Percentiles rank a stretch among this genome's conserved stretches.
phyloP scores from a whole-genome alignment of 805 yeast species.

The Wickerhamomyces bisporus region DNA sequence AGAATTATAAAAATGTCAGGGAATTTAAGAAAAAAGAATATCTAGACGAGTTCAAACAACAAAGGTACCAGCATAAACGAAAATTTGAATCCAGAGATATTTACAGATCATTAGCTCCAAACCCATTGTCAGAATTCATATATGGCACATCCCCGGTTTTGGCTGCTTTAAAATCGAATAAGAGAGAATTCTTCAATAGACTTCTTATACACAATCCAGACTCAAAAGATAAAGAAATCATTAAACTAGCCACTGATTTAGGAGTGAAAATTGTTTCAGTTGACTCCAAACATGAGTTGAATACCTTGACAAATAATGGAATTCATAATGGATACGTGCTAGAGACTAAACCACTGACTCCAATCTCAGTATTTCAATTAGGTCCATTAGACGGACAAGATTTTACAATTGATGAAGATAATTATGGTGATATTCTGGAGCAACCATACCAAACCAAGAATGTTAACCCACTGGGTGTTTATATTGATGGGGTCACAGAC shows the following conservation, averaged over 20 bases:
- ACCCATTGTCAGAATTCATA: conserved; percentile 59
- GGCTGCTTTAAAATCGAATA: conserved; percentile 58
- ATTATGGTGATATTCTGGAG: conserved; percentile 22
- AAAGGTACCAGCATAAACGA: conserved; percentile 14
- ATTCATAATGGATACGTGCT: conserved; percentile 80
- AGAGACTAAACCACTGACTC: conserved; percentile 52
- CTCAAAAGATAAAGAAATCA: conserved; percentile 36
- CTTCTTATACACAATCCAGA: conserved; percentile 42
- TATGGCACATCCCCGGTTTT: conserved; percentile 73
- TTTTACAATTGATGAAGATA: conserved; percentile 20
- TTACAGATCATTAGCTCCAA: conserved; percentile 23
- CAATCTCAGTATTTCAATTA: conserved; percentile 26
- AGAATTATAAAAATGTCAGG: conserved; percentile 17
- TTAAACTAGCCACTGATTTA: conserved; percentile 38
- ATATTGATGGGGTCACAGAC: conserved; percentile 74
- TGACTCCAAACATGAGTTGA: conserved; percentile 42
- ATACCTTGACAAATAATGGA: conserved; percentile 55
- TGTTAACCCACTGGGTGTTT: conserved; percentile 62
- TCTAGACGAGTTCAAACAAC: conserved; percentile 4
- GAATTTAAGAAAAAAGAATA: conserved; percentile 8
- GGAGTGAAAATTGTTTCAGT: conserved; percentile 13
- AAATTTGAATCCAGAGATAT: conserved; percentile 16
- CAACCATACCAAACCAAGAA: conserved; percentile 18
- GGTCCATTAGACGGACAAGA: conserved; percentile 14
- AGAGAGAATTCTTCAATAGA: conserved; percentile 47